Evolutionary conservation across 1,284 basidiomycete genomes (phyloP), one percentile per base, ranked within the genome.

Genomic region (Naganishia sp.): DNA sequence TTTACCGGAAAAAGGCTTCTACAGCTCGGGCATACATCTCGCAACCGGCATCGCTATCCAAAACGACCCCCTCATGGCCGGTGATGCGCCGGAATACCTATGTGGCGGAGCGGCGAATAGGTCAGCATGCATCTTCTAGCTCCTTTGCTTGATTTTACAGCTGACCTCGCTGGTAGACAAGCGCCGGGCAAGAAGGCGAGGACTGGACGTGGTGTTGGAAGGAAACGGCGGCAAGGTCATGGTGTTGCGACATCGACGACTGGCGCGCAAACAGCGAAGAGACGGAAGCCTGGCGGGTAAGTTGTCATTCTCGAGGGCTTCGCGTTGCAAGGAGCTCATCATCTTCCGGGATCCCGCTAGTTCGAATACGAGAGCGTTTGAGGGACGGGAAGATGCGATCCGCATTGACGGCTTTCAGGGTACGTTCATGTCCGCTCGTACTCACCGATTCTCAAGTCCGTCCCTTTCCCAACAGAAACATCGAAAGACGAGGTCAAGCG

Each of bases 261-360:
- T 5, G 65, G 68, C 6, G 56, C 56, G 9, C 67, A 68, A 32
- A 66, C 67, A 11, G 64, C 67, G 35, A 69, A 69, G 50, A 63
- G 57, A 32, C 56, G 68, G 10, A 69, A 66, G 28, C 42, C 65
- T 7, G 61, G 64, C 45, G 46, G 60, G 67, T 68, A 23, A 2
- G 63, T 55, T 21, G 10, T 9, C 31, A n/a, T 28, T 47, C 10
- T 43, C 18, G 41, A 3, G 25, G 11, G 41, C 25, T 21, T 42
- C 25, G 25, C 35, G 31, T 15, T 6, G n/a, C 35, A 10, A n/a
- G 13, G 41, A 50, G 28, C 46, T 56, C 15, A 39, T 25, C 13
- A 6, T 51, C n/a, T 43, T 66, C 21, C 15, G 17, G 9, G 7
- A 10, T 6, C 35, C 2, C 13, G 35, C 18, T 31, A 65, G 63